Percentiles rank a stretch among this genome's conserved stretches.
phyloP scores from a whole-genome alignment of 495 filamentous ascomycete species.

The Hypoxylon intermedium region DNA sequence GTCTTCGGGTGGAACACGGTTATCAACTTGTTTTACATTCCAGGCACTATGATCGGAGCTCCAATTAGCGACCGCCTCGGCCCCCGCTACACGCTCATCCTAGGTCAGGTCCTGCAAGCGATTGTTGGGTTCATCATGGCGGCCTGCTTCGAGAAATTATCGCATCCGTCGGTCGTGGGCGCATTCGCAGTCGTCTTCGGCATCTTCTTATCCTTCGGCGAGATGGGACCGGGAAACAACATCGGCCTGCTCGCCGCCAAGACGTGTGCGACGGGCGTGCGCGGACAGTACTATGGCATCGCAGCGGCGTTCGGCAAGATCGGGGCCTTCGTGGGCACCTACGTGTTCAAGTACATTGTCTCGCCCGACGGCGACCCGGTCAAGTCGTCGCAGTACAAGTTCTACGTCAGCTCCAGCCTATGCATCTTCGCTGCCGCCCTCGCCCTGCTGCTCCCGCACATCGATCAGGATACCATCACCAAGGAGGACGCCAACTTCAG shows the following conservation, averaged over 20 bases:
- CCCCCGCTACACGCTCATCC: slow-evolving; percentile 71
- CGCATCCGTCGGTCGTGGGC: slow-evolving; percentile 67
- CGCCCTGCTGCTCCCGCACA: slow-evolving; percentile 67
- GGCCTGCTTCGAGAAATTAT: slow-evolving; percentile 69
- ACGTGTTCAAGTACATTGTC: slow-evolving; percentile 76
- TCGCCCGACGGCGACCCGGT: slow-evolving; percentile 64
- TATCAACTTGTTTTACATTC: slow-evolving; percentile 85
- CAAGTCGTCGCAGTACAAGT: slow-evolving; percentile 69
- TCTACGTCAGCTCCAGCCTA: slow-evolving; percentile 72
- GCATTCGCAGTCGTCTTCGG: slow-evolving; percentile 80
- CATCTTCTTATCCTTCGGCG: slow-evolving; percentile 83
- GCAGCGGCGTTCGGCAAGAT: slow-evolving; percentile 86
- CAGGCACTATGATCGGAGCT: slow-evolving; percentile 78
- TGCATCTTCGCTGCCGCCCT: slow-evolving; percentile 69
- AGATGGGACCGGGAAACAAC: slow-evolving; percentile 89
- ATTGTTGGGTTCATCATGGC: slow-evolving; percentile 90
- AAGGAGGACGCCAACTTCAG: slow-evolving; percentile 75
- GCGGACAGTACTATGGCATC: slow-evolving; percentile 91
- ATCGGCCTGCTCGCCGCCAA: slow-evolving; percentile 88
- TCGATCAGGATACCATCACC: slow-evolving; percentile 77
- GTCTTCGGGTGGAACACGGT: slow-evolving; percentile 86
- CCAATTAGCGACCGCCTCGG: slow-evolving; percentile 77
- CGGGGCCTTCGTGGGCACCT: slow-evolving; percentile 89
- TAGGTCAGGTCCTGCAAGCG: slow-evolving; percentile 72
- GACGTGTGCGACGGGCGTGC: slow-evolving; percentile 82